phyloP scores from a whole-genome alignment of 306 rosid species.

The Castanospermum australe region DNA sequence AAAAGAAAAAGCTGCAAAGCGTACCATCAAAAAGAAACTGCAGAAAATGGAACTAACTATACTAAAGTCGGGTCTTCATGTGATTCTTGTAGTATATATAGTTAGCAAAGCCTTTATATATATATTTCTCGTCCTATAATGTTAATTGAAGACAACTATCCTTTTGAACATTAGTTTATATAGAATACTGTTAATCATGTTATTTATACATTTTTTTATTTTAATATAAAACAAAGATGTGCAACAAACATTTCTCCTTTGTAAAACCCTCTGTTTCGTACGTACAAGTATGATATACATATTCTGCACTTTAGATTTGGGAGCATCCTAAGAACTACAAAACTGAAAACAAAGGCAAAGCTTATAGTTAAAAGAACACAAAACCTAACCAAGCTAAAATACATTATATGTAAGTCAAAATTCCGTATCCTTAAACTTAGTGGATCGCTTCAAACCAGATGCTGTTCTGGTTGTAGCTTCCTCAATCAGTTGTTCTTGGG shows the following conservation, averaged over 20 bases:
- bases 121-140: too few relatives aligned
- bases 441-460: background rate
- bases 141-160: background rate
- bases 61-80: too few relatives aligned
- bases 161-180: background rate
- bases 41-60: too few relatives aligned
- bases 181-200: too few relatives aligned
- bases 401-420: background rate
- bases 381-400: background rate
- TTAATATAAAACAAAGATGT: too few relatives aligned
- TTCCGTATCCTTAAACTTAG: background rate
- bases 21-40: too few relatives aligned
- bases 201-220: too few relatives aligned
- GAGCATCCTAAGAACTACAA: background rate
- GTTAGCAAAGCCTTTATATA: too few relatives aligned
- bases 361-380: background rate
- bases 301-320: background rate
- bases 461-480: background rate
- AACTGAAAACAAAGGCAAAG: slow-evolving; percentile 3
- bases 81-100: too few relatives aligned
- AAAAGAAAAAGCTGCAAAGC: too few relatives aligned
- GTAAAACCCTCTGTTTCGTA: background rate
- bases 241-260: too few relatives aligned
- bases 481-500: slow-evolving; percentile 56
- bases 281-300: slow-evolving; percentile 13